Conservation (phyloP, 1,284 basidiomycete species). For the Singerocomus inundabilis region DNA sequence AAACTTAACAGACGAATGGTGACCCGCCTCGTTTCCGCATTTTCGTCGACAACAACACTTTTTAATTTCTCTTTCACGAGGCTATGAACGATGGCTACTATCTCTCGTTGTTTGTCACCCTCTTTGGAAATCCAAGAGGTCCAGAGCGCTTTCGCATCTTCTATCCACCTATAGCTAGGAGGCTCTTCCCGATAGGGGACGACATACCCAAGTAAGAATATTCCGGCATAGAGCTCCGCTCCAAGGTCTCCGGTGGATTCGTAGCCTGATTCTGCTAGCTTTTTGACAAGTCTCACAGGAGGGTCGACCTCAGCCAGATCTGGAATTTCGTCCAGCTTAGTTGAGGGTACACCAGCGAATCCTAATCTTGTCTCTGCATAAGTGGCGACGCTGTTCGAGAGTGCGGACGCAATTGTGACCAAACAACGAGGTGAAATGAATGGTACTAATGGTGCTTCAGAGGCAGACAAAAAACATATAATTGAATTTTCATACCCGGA, state of each 20-base stretch:
- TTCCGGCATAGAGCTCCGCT: constrained; percentile 21
- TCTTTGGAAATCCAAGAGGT: constrained; percentile 33
- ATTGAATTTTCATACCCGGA: constrained; percentile 15
- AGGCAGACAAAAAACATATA: background rate
- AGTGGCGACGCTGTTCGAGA: constrained; percentile 16
- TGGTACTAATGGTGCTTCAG: constrained; percentile 11
- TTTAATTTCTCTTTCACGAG: constrained; percentile 44
- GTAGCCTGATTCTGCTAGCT: constrained; percentile 21
- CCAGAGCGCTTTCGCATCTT: constrained; percentile 40
- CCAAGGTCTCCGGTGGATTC: constrained; percentile 21
- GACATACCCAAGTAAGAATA: constrained; percentile 28
- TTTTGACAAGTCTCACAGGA: constrained; percentile 13
- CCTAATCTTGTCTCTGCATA: constrained; percentile 17
- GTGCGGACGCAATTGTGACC: constrained; percentile 11
- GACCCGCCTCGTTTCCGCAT: constrained; percentile 39
- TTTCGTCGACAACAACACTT: constrained; percentile 43
- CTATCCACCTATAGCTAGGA: constrained; percentile 11
- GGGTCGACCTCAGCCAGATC: constrained; percentile 2
- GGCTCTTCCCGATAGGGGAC: constrained; percentile 12
- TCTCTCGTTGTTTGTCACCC: constrained; percentile 8
- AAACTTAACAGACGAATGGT: constrained; percentile 17
- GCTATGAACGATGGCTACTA: constrained; percentile 25
- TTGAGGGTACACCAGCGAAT: constrained; percentile 7
- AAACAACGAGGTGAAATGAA: constrained; percentile 25
- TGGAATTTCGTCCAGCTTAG: background rate